A percentile compares a stretch with the other conserved stretches of the same genome.
Conservation (phyloP, 805 yeast genomes). For the Yamadazyma akitaensis region DNA sequence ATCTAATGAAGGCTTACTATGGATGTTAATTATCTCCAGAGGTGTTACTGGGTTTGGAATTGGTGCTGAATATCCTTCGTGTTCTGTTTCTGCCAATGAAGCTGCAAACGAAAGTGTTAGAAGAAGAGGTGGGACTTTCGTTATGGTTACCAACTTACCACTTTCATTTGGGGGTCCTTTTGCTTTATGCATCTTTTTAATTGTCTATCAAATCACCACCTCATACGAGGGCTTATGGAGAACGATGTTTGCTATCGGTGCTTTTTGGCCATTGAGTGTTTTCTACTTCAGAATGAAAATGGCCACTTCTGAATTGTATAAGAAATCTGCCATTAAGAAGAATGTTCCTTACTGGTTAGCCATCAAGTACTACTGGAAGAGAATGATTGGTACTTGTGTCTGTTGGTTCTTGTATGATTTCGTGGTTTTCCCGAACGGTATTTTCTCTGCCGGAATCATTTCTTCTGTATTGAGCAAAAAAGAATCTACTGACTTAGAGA, state of each 20-base stretch:
- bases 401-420: constrained; percentile 82
- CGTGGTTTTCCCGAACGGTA: constrained; percentile 76
- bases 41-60: constrained; percentile 78
- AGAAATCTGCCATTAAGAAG: constrained; percentile 58
- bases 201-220: constrained; percentile 58
- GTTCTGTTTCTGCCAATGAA: constrained; percentile 65
- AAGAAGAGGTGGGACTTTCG: constrained; percentile 63
- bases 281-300: constrained; percentile 70
- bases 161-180: constrained; percentile 78
- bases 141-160: constrained; percentile 69
- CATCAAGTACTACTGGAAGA: constrained; percentile 62
- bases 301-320: constrained; percentile 63
- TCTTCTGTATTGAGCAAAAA: constrained; percentile 40
- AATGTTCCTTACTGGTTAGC: constrained; percentile 47
- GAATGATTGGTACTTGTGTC: constrained; percentile 66
- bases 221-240: constrained; percentile 61
- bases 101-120: constrained; percentile 67
- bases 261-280: constrained; percentile 66
- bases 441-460: constrained; percentile 60
- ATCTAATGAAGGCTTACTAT: constrained; percentile 60
- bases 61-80: constrained; percentile 75
- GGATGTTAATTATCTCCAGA: constrained; percentile 72
- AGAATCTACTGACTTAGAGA: constrained; percentile 42
- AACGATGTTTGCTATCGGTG: constrained; percentile 62
- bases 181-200: constrained; percentile 62